Conservation (phyloP, 495 filamentous ascomycete species). For the Aspergillus ellipticus region DNA sequence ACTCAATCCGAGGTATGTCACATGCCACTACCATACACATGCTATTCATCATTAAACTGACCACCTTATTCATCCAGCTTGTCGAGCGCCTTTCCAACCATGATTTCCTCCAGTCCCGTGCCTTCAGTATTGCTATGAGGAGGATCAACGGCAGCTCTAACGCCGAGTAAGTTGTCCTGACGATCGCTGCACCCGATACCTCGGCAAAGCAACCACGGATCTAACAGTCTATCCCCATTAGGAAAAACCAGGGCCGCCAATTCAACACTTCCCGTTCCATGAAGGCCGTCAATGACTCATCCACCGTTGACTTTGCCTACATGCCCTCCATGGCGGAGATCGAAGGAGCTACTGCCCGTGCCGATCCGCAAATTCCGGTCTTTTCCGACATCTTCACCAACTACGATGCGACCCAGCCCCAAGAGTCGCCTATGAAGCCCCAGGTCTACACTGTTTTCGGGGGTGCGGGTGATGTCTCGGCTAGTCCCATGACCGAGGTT, state of each 20-base stretch:
- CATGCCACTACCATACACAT: slow-evolving; percentile 6
- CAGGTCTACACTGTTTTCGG: slow-evolving; percentile 55
- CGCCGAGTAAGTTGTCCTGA: slow-evolving; percentile 30
- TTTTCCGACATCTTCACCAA: slow-evolving; percentile 45
- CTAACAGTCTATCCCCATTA: slow-evolving; percentile 20
- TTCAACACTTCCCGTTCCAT: slow-evolving; percentile 58
- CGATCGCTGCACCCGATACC: background rate
- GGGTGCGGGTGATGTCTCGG: slow-evolving; percentile 48
- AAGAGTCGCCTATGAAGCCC: slow-evolving; percentile 47
- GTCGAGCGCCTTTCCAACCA: slow-evolving; percentile 50
- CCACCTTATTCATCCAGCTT: slow-evolving; percentile 31
- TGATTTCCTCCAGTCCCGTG: slow-evolving; percentile 49
- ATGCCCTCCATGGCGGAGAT: slow-evolving; percentile 51
- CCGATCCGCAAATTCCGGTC: slow-evolving; percentile 48
- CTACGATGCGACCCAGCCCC: slow-evolving; percentile 18
- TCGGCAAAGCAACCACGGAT: background rate
- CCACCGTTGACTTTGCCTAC: slow-evolving; percentile 62
- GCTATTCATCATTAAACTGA: slow-evolving; percentile 1
- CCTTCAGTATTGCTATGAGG: slow-evolving; percentile 52
- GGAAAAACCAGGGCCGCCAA: slow-evolving; percentile 38
- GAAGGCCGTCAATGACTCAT: slow-evolving; percentile 54
- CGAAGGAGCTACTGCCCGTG: slow-evolving; percentile 26
- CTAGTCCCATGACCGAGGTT: slow-evolving; percentile 56
- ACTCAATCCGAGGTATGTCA: slow-evolving; percentile 37
- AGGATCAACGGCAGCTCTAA: slow-evolving; percentile 41